Evolutionary conservation across 768 basidiomycete species (phyloP).

Genomic region (Boletus rubroflammeus): DNA sequence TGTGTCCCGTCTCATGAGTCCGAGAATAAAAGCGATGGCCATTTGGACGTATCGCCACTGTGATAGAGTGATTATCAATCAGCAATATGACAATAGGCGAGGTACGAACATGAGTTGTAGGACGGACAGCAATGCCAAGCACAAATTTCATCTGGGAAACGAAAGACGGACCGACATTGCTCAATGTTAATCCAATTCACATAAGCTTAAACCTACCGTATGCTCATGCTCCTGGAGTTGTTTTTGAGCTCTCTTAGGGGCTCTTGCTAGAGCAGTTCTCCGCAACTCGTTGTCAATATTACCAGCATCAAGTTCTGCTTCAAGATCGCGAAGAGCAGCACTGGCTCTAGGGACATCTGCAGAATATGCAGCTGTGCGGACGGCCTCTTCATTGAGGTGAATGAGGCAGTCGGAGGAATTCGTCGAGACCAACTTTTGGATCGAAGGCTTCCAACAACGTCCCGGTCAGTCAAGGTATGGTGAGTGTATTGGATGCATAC

Average conservation of each 20-base stretch:
- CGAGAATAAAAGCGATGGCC: conserved; percentile 56
- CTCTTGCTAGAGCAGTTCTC: conserved; percentile 41
- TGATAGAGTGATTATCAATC: conserved; percentile 10
- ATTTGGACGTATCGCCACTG: conserved; percentile 84
- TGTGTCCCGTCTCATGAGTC: conserved; percentile 62
- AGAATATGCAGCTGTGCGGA: conserved; percentile 58
- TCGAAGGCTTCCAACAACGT: conserved; percentile 10
- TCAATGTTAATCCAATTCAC: background rate
- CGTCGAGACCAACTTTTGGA: conserved; percentile 27
- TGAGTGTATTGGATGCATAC: conserved; percentile 35
- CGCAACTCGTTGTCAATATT: conserved; percentile 44
- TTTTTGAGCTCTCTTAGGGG: conserved; percentile 38
- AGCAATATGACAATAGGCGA: background rate
- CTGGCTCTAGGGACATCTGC: conserved; percentile 47
- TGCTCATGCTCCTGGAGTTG: conserved; percentile 45
- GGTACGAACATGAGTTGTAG: conserved; percentile 68
- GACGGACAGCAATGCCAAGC: conserved; percentile 53
- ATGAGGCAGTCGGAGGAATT: conserved; percentile 60
- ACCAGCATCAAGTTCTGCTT: conserved; percentile 45
- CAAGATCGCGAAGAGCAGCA: conserved; percentile 45
- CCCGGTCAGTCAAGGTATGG: conserved; percentile 48
- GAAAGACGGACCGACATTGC: conserved; percentile 1
- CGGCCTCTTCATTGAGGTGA: conserved; percentile 61
- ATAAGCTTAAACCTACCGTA: conserved; percentile 39
- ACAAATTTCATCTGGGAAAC: conserved; percentile 52